Evolutionary conservation across 257 asterid species (phyloP).

Genomic region (Nicotiana tabacum): DNA sequence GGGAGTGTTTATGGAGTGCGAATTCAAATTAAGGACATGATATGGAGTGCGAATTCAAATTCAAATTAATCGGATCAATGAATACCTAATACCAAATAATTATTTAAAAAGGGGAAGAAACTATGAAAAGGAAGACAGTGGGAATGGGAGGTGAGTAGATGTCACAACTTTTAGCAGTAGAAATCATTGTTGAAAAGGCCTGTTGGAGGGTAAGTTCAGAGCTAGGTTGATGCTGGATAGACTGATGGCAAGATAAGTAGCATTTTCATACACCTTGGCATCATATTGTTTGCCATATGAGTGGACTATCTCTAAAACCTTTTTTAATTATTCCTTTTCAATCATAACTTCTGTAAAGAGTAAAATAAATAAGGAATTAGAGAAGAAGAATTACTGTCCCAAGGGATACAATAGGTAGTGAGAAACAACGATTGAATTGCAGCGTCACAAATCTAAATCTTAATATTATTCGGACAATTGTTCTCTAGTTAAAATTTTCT

Average conservation of each 20-base stretch:
- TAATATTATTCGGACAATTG: too few species aligned
- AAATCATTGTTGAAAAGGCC: slow-evolving; percentile 55
- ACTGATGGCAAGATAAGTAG: slow-evolving; percentile 67
- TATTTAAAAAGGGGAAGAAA: background rate
- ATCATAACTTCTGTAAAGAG: slow-evolving; percentile 3
- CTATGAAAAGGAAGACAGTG: slow-evolving; percentile 16
- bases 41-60: too few species aligned
- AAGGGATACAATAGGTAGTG: too few species aligned
- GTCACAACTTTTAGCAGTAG: slow-evolving; percentile 65
- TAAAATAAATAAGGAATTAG: too few species aligned
- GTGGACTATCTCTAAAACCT: slow-evolving; percentile 41
- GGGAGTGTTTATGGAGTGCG: too few species aligned
- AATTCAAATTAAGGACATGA: too few species aligned
- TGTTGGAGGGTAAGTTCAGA: slow-evolving; percentile 30
- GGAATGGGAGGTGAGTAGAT: slow-evolving; percentile 32
- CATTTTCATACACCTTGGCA: slow-evolving; percentile 46
- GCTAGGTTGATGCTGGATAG: slow-evolving; percentile 25
- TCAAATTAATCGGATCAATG: too few species aligned
- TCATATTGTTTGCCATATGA: slow-evolving; percentile 82
- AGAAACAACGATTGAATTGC: too few species aligned
- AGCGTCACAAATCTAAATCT: too few species aligned
- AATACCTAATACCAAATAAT: too few species aligned
- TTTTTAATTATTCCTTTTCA: slow-evolving; percentile 14
- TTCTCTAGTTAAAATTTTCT: too few species aligned
- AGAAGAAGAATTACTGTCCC: too few species aligned